Percentiles rank a stretch among this genome's conserved stretches.
phyloP scores from a whole-genome alignment of 345 rosid genomes.

The Adansonia digitata region DNA sequence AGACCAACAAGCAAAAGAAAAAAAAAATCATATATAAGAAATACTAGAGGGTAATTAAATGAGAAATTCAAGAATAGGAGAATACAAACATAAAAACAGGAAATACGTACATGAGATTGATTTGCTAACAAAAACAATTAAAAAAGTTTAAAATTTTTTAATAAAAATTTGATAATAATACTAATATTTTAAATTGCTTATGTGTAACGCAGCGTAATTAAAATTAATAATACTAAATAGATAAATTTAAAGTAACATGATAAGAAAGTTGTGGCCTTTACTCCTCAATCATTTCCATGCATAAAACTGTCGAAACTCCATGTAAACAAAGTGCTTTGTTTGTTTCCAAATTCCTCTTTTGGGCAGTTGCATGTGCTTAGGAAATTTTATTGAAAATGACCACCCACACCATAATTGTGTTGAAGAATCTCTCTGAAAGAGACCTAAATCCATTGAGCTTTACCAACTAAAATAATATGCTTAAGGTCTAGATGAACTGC shows the following conservation, averaged over 20 bases:
- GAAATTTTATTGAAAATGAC: background rate
- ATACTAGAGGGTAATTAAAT: too few species aligned
- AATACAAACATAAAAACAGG: too few species aligned
- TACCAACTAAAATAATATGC: background rate
- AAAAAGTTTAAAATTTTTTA: too few species aligned
- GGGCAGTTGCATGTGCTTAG: background rate
- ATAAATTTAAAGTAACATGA: background rate
- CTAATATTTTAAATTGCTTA: too few species aligned
- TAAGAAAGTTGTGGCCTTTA: background rate
- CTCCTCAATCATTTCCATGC: background rate
- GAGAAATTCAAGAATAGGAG: too few species aligned
- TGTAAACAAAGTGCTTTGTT: background rate
- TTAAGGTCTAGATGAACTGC: background rate
- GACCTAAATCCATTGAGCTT: background rate
- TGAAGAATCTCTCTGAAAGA: background rate
- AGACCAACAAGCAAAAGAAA: background rate
- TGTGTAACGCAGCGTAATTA: too few species aligned
- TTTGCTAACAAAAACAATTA: too few species aligned
- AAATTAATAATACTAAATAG: background rate
- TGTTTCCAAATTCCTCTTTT: background rate
- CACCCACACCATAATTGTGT: background rate
- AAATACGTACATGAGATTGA: too few species aligned
- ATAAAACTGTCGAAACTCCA: background rate
- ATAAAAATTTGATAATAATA: too few species aligned
- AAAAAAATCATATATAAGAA: too few species aligned